Evolutionary conservation across 1,284 basidiomycete species (phyloP).

Genomic region (Xanthoconium separans): DNA sequence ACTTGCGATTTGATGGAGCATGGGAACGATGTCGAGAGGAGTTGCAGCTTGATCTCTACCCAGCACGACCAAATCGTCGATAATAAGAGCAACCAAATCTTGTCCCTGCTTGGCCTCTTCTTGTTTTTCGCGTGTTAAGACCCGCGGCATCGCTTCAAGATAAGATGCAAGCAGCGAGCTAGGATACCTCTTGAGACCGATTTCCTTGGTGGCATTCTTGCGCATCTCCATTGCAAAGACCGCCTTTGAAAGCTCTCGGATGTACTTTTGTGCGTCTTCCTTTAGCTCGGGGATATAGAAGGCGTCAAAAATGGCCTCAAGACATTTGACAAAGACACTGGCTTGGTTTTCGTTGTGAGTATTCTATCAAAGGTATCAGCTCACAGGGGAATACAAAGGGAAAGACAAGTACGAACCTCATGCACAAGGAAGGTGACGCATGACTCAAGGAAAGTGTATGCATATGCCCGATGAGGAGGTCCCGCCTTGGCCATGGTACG

Average conservation of each 20-base stretch:
- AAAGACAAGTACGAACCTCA: conserved; percentile 51
- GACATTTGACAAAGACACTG: conserved; percentile 64
- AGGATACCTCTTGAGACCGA: conserved; percentile 54
- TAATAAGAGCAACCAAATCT: conserved; percentile 57
- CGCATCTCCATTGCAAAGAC: conserved; percentile 70
- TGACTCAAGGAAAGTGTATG: conserved; percentile 79
- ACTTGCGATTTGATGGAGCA: conserved; percentile 76
- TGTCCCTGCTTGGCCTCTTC: conserved; percentile 62
- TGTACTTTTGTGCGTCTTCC: conserved; percentile 65
- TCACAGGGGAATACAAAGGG: background rate
- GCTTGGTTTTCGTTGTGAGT: conserved; percentile 74
- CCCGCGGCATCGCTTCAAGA: conserved; percentile 74
- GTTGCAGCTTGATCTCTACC: conserved; percentile 45
- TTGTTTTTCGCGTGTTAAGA: conserved; percentile 62
- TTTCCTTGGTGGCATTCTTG: conserved; percentile 53
- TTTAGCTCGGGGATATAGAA: conserved; percentile 70
- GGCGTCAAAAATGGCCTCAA: conserved; percentile 83
- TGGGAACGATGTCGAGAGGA: conserved; percentile 56
- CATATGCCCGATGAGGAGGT: conserved; percentile 58
- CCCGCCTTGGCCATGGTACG: conserved; percentile 60
- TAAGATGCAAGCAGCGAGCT: conserved; percentile 67
- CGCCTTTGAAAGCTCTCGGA: conserved; percentile 66
- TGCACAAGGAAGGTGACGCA: conserved; percentile 73
- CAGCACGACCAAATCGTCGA: conserved; percentile 67
- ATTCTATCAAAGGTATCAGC: conserved; percentile 47